phyloP scores from a whole-genome alignment of 805 yeast genomes.

The Zygotorulaspora chibaensis region DNA sequence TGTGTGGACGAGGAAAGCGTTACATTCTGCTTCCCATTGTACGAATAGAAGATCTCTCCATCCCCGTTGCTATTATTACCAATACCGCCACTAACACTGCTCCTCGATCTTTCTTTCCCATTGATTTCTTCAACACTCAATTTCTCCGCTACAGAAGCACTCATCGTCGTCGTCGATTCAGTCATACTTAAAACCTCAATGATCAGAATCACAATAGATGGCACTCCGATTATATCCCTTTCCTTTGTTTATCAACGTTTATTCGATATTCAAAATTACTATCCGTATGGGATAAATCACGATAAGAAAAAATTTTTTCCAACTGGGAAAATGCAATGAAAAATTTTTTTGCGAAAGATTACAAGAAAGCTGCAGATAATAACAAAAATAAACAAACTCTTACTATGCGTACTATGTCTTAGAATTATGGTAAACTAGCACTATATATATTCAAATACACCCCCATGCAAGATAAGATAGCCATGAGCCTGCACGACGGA shows the following conservation, averaged over 20 bases:
- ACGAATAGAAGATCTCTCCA: slow-evolving; percentile 1
- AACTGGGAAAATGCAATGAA: not conserved
- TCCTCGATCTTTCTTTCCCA: not conserved
- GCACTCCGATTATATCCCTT: not conserved
- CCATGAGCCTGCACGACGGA: too few relatives aligned
- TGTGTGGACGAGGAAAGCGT: slow-evolving; percentile 5
- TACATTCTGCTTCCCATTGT: slow-evolving; percentile 3
- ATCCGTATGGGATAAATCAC: not conserved
- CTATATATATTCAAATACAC: too few relatives aligned
- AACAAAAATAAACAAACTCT: not conserved
- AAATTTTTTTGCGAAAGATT: not conserved
- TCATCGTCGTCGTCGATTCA: not conserved
- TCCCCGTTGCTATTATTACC: not conserved
- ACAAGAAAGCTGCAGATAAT: not conserved
- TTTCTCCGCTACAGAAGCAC: not conserved
- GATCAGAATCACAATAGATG: not conserved
- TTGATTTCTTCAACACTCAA: not conserved
- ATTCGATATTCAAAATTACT: too few relatives aligned
- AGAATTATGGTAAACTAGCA: too few relatives aligned
- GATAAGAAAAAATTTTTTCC: slow-evolving; percentile 1
- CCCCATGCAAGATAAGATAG: too few relatives aligned
- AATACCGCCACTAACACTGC: not conserved
- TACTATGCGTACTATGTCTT: too few relatives aligned
- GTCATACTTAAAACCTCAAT: not conserved
- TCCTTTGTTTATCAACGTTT: not conserved